phyloP scores from a whole-genome alignment of 192 early-diverging fungal genomes.

The Dissophora ornata region DNA sequence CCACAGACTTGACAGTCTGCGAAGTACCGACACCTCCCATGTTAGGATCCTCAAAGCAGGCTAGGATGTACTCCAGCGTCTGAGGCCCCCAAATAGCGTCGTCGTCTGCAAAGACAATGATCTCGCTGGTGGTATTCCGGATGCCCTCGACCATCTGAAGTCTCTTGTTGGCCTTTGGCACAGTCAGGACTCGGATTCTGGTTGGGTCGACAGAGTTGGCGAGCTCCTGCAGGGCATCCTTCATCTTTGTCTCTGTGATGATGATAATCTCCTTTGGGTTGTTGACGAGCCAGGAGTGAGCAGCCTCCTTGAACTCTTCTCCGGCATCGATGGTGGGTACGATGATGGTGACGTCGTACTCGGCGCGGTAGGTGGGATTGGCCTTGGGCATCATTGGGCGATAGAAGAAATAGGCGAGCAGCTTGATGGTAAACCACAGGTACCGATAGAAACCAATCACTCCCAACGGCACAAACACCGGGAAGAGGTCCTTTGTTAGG shows the following conservation, averaged over 20 bases:
- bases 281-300: conserved; percentile 70
- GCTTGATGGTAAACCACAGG: conserved; percentile 74
- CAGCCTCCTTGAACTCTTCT: conserved; percentile 76
- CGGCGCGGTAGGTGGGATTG: conserved; percentile 66
- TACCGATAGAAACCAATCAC: conserved; percentile 79
- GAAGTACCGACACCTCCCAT: conserved; percentile 80
- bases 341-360: conserved; percentile 76
- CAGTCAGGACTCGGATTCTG: conserved; percentile 66
- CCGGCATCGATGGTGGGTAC: conserved; percentile 82
- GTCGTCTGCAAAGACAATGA: conserved; percentile 78
- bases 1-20: conserved; percentile 70
- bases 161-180: conserved; percentile 71
- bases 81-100: conserved; percentile 75
- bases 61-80: conserved; percentile 70
- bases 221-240: conserved; percentile 63
- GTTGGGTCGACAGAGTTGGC: conserved; percentile 69
- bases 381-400: conserved; percentile 66
- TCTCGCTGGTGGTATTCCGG: conserved; percentile 69
- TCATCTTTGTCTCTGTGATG: conserved; percentile 71
- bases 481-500: conserved; percentile 72
- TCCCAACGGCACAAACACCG: conserved; percentile 77
- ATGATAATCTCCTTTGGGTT: conserved; percentile 79
- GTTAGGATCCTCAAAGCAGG: conserved; percentile 76
- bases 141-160: conserved; percentile 78
- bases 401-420: conserved; percentile 72